phyloP scores from a whole-genome alignment of 768 basidiomycete genomes.

The Steccherinum ochraceum region DNA sequence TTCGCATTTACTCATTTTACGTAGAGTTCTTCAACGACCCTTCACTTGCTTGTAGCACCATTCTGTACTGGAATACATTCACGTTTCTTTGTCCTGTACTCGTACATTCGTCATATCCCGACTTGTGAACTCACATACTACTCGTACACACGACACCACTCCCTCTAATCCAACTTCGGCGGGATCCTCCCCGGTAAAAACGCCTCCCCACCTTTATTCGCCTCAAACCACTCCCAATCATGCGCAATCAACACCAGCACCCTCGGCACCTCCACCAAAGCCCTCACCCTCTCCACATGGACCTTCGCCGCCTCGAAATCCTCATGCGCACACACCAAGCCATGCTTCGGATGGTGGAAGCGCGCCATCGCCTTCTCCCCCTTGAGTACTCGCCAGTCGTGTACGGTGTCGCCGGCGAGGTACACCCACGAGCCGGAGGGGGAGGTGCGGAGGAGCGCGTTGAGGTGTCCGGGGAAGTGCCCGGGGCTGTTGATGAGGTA shows the following conservation, averaged over 20 bases:
- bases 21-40: too few species aligned
- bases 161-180: neutral
- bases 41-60: too few species aligned
- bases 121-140: too few species aligned
- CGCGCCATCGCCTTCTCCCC: constrained; percentile 36
- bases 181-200: constrained; percentile 1
- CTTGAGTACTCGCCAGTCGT: constrained; percentile 45
- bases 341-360: constrained; percentile 13
- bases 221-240: constrained; percentile 5
- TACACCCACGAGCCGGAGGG: constrained; percentile 48
- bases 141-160: too few species aligned
- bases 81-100: too few species aligned
- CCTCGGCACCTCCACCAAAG: neutral
- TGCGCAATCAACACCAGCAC: constrained; percentile 9
- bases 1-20: too few species aligned
- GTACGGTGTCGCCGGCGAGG: constrained; percentile 51
- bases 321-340: constrained; percentile 21
- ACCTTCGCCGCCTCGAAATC: constrained; percentile 3
- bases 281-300: neutral
- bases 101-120: too few species aligned
- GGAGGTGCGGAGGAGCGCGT: constrained; percentile 48
- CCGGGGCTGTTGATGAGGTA: constrained; percentile 55
- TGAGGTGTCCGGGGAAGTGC: constrained; percentile 50
- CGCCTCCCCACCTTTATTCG: constrained; percentile 1
- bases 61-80: too few species aligned